Conservation (phyloP, 345 rosid species). For the Melaleuca quinquenervia region DNA sequence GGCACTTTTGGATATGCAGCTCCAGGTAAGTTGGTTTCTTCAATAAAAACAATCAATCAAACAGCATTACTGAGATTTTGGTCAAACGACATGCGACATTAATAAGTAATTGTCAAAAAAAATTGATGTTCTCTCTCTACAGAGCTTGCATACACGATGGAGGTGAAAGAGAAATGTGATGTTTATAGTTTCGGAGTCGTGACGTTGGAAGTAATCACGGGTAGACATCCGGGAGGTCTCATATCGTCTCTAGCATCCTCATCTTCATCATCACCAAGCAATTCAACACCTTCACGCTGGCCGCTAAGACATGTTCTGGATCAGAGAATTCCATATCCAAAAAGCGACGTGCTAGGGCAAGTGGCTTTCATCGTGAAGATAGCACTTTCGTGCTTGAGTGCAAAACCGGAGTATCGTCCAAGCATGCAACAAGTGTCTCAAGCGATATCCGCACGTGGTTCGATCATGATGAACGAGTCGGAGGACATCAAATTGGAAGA, state of each 20-base stretch:
- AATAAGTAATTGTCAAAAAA: background rate
- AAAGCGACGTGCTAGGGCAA: background rate
- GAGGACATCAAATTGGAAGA: background rate
- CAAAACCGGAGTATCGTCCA: background rate
- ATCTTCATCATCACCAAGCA: background rate
- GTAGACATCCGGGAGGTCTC: background rate
- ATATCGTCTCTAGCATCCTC: background rate
- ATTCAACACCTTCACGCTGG: background rate
- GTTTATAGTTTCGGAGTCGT: background rate
- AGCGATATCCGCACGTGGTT: background rate
- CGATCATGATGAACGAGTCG: background rate
- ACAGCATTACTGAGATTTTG: background rate
- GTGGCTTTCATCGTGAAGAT: background rate
- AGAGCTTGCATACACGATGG: background rate
- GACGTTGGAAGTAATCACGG: background rate
- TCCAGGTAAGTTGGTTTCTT: background rate
- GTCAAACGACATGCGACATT: background rate
- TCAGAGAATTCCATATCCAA: background rate
- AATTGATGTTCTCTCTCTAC: background rate
- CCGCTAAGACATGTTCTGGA: background rate
- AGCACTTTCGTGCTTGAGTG: background rate
- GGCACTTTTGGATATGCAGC: background rate
- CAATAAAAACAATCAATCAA: background rate
- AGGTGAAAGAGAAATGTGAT: background rate
- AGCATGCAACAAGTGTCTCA: background rate